Evolutionary conservation across 129 eudicot genomes (phyloP).

Genomic region (Smallanthus sonchifolius): DNA sequence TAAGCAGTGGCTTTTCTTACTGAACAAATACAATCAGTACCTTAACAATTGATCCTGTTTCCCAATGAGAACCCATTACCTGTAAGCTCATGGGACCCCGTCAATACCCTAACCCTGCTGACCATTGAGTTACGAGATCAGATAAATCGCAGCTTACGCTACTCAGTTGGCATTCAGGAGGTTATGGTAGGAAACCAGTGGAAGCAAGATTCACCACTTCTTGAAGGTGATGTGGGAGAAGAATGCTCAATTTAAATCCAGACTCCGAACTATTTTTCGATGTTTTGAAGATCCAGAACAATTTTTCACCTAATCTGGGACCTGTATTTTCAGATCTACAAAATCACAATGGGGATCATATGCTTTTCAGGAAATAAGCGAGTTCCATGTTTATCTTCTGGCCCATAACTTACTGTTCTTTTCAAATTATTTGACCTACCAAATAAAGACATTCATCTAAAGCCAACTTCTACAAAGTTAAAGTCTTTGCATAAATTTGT

Average conservation of each 20-base stretch:
- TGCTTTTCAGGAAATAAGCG: slow-evolving; percentile 50
- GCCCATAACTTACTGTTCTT: slow-evolving; percentile 5
- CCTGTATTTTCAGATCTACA: slow-evolving; percentile 42
- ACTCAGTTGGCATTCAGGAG: slow-evolving; percentile 28
- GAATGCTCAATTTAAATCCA: background rate
- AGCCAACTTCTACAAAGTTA: background rate
- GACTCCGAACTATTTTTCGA: background rate
- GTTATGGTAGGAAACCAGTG: background rate
- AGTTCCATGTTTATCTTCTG: slow-evolving; percentile 38
- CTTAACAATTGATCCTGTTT: background rate
- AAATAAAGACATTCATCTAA: background rate
- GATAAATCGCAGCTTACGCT: no score
- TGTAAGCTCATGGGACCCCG: no score
- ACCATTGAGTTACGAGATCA: no score
- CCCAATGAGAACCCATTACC: no score
- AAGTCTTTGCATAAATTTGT: background rate
- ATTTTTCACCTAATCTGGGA: slow-evolving; percentile 57
- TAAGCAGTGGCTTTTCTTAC: background rate
- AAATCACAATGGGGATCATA: slow-evolving; percentile 52
- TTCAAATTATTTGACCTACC: background rate
- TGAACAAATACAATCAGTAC: background rate
- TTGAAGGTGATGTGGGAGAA: background rate
- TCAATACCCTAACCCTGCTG: no score
- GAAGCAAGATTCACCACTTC: no score
- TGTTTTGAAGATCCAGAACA: slow-evolving; percentile 46